A percentile compares a stretch with the other conserved stretches of the same genome.
Evolutionary conservation across 768 basidiomycete species (phyloP).

Genomic region (Leucogyrophana mollusca): DNA sequence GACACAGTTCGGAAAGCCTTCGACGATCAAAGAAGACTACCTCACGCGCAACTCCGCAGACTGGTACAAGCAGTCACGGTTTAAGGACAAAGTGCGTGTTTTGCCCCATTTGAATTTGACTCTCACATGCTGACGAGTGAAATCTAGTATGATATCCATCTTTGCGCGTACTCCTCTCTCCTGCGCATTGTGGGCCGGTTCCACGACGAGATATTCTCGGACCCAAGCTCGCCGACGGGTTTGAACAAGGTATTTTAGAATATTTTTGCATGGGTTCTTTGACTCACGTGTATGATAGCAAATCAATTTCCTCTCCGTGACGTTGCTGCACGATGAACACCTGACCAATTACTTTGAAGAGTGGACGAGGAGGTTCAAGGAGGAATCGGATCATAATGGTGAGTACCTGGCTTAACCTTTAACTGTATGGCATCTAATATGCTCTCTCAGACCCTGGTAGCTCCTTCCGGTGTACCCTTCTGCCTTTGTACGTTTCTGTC

Average conservation of each 20-base stretch:
- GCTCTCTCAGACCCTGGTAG: conserved; percentile 49
- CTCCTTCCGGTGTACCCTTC: conserved; percentile 59
- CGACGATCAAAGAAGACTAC: conserved; percentile 83
- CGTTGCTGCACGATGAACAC: conserved; percentile 55
- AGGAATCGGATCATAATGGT: conserved; percentile 63
- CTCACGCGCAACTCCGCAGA: conserved; percentile 69
- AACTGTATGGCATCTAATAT: background rate
- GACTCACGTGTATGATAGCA: too few species aligned
- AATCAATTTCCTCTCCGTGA: conserved; percentile 67
- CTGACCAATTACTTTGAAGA: conserved; percentile 63
- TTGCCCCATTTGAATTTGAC: background rate
- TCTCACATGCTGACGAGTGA: background rate
- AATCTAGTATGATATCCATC: conserved; percentile 66
- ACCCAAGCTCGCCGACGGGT: conserved; percentile 63
- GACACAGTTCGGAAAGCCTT: conserved; percentile 88
- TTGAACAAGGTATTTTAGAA: conserved; percentile 58
- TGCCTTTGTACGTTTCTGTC: conserved; percentile 65
- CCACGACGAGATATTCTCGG: conserved; percentile 77
- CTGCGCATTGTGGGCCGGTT: conserved; percentile 70
- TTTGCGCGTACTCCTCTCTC: conserved; percentile 71
- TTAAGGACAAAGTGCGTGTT: conserved; percentile 51
- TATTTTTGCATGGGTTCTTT: background rate
- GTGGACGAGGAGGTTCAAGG: conserved; percentile 58
- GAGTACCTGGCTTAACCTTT: conserved; percentile 1
- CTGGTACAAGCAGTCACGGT: conserved; percentile 73